phyloP scores from a whole-genome alignment of 768 basidiomycete genomes.

The Cytidiella melzeri region DNA sequence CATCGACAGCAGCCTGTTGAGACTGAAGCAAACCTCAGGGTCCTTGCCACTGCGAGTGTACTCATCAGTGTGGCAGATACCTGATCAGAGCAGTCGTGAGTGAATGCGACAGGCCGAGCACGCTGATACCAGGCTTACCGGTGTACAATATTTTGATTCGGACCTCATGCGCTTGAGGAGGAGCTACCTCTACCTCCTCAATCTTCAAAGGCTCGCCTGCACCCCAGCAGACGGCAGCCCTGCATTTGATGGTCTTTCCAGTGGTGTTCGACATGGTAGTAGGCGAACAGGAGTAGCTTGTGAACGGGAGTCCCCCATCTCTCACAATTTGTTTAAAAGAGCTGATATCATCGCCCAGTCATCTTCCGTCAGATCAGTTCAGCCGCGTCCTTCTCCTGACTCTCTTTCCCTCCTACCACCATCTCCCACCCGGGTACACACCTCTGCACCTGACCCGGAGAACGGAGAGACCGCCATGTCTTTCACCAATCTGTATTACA shows the following conservation, averaged over 20 bases:
- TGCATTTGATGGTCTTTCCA: conserved; percentile 79
- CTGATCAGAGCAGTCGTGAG: conserved; percentile 28
- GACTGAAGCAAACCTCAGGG: conserved; percentile 64
- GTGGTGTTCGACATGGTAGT: conserved; percentile 62
- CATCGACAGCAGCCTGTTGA: conserved; percentile 11
- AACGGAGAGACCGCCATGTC: conserved; percentile 39
- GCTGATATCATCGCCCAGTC: conserved; percentile 4
- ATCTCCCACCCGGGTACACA: conserved; percentile 10
- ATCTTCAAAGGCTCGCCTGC: conserved; percentile 81
- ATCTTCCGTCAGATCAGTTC: conserved; percentile 13
- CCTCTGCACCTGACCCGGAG: conserved; percentile 10
- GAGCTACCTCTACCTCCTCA: conserved; percentile 91
- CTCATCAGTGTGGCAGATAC: conserved; percentile 97
- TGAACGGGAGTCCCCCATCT: neutral
- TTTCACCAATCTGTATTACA: conserved; percentile 84
- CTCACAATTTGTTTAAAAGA: conserved; percentile 3
- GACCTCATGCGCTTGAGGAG: conserved; percentile 87
- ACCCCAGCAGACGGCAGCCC: conserved; percentile 94
- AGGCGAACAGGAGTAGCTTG: neutral
- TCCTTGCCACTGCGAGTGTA: conserved; percentile 96
- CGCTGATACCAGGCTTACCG: conserved; percentile 41
- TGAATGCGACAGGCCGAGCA: neutral
- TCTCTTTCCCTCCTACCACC: conserved; percentile 11
- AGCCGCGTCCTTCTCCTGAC: conserved; percentile 1
- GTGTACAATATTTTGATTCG: conserved; percentile 90